Base-by-base conservation (phyloP, 1,139 yeast species). In the Candida tropicalis region DNA sequence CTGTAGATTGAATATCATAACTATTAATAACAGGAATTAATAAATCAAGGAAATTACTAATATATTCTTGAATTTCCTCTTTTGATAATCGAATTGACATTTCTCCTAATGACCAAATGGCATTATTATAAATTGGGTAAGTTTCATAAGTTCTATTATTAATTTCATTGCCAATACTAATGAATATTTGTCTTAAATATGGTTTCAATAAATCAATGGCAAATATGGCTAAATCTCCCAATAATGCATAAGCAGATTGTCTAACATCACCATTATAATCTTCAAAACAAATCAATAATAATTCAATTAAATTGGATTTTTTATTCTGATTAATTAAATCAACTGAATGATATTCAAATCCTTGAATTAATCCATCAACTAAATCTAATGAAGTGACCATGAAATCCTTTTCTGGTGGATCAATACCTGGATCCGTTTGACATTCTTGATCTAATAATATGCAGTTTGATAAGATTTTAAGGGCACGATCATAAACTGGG, bases 51-150 rank as follows among this genome's bases (percentile, higher is more conserved):
- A 88, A 65, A 49, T 82, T 84, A 37, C 71, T 69, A 39, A 86
- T 63, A 58, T 79, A 87, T n/a, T 84, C 84, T 40, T 73, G 72
- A 48, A 88, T 58, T 36, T 78, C 79, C 4, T 66, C 71, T 16
- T 66, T 62, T 3, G 75, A 54, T 23, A 84, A 59, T 50, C 88
- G 77, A 56, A 90, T 71, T 2, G 87, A 73, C 31, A 95, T 80
- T 62, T 93, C 96, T 27, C 99, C 99, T 15, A 87, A 68, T 1
- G 96, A 79, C 99, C 99, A 93, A 40, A 89, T 82, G 1, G 98
- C 96, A 63, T 93, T 93, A 60, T 90, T 88, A 62, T 84, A 78
- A 39, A 87, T 84, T 15, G 93, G 79, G 63, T 74, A 67, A 50
- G 88, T 66, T 44, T 67, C 66, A 56, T 66, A 69, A 37, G 73